These are phyloP conservation scores for Lentinus polychrous DNA, from an alignment of 1,284 basidiomycete genomes.

Conservation along the genomic window DNA sequence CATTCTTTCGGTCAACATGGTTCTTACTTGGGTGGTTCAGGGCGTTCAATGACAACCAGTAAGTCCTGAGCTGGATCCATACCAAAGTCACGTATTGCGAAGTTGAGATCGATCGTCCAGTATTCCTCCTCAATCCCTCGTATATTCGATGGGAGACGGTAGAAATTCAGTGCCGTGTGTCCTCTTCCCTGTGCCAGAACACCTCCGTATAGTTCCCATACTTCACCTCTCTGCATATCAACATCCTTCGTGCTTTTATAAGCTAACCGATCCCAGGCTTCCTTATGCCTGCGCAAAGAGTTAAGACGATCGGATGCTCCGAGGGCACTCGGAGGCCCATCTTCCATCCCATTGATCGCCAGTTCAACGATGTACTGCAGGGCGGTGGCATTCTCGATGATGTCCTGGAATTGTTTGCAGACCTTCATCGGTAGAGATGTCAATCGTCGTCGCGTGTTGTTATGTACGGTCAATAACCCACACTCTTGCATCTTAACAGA, in stretches of 20 bases:
- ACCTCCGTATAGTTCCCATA: slow-evolving; percentile 55
- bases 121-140: slow-evolving; percentile 38
- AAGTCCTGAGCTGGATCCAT: slow-evolving; percentile 61
- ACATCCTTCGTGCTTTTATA: slow-evolving; percentile 32
- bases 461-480: neutral
- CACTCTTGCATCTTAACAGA: slow-evolving; percentile 21
- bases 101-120: slow-evolving; percentile 40
- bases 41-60: slow-evolving; percentile 39
- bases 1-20: neutral
- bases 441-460: neutral
- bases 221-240: slow-evolving; percentile 27
- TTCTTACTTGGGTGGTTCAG: slow-evolving; percentile 22
- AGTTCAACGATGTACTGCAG: slow-evolving; percentile 52
- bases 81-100: slow-evolving; percentile 47
- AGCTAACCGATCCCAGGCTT: slow-evolving; percentile 39
- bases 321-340: slow-evolving; percentile 29
- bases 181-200: slow-evolving; percentile 43
- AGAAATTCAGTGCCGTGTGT: slow-evolving; percentile 31
- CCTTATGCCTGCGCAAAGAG: slow-evolving; percentile 35
- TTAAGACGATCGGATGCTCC: slow-evolving; percentile 32
- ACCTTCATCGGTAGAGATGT: slow-evolving; percentile 29
- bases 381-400: slow-evolving; percentile 30
- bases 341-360: slow-evolving; percentile 38
- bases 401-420: slow-evolving; percentile 31
- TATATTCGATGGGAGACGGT: slow-evolving; percentile 41